Base-by-base conservation (phyloP, 2,329 filamentous ascomycete genomes). In the Aspergillus neotritici region DNA sequence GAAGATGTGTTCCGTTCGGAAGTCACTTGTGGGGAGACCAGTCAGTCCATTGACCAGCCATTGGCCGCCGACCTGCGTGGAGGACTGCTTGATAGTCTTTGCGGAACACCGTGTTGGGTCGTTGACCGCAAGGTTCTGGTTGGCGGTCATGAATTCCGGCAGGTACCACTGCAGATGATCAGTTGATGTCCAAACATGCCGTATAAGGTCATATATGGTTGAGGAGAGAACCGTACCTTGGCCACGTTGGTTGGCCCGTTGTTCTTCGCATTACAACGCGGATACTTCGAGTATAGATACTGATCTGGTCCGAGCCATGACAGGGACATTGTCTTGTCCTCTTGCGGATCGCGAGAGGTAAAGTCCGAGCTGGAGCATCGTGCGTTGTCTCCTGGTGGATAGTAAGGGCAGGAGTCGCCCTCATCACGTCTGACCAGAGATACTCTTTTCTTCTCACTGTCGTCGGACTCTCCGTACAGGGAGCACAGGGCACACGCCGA, bases 191-290 rank as follows among this genome's bases (percentile, higher is more conserved):
- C 21, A 25, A 25, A 9, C 7, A 9, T 25, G 9, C 21, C 1
- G 3, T 8, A 9, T 25, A 25, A 8, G 2, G 21, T 25, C 3
- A 9, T 25, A 25, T 25, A 8, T 25, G 7, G 7, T 25, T 25
- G 21, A 8, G 21, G 21, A 25, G 6, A 25, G 6, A 5, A 25
- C 7, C 21, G 33, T 36, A 46, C 44, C 40, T 46, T 46, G 21
- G 40, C 40, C 29, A 46, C 40, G 12, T 25, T 34, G 21, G 35
- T 34, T 30, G 44, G 40, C 4, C 44, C 44, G 31, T 43, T 21
- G 44, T 34, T 40, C 38, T 40, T 46, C n/a, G 40, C 44, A 31
- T 46, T 42, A 41, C 44, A 46, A 17, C 39, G n/a, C 12, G 44
- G 44, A 37, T 46, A 46, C 13, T 21, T 46, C 13, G 42, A 33